Conservation (phyloP, 116 monocot species). For the Posidonia oceanica region DNA sequence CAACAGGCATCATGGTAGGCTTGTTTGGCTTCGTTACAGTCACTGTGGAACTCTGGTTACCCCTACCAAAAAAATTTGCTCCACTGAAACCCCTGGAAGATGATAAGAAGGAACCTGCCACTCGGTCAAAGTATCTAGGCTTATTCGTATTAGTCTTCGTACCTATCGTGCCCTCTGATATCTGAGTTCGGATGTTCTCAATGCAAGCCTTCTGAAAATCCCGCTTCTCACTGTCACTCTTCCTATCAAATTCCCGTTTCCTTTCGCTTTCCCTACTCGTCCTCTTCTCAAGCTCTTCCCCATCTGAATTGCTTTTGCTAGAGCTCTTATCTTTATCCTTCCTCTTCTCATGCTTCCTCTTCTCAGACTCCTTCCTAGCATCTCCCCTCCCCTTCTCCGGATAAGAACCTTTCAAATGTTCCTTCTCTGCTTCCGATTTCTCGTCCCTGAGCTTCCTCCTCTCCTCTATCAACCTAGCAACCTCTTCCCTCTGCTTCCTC, state of each 20-base stretch:
- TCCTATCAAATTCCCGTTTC: conserved; percentile 62
- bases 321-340: conserved; percentile 68
- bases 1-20: conserved; percentile 9
- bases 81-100: conserved; percentile 56
- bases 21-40: conserved; percentile 34
- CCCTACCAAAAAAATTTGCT: conserved; percentile 51
- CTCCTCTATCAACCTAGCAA: conserved; percentile 82
- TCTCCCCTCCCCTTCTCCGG: conserved; percentile 39
- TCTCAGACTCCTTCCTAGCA: conserved; percentile 39
- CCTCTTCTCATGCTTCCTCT: conserved; percentile 49
- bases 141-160: conserved; percentile 22
- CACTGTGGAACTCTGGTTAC: conserved; percentile 26
- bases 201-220: conserved; percentile 22
- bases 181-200: conserved; percentile 26
- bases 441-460: conserved; percentile 72
- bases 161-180: conserved; percentile 15
- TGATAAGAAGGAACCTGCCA: conserved; percentile 51
- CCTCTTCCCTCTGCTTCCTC: conserved; percentile 90
- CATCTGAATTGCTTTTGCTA: conserved; percentile 84
- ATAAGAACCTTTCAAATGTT: conserved; percentile 14
- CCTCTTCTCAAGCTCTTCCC: conserved; percentile 59
- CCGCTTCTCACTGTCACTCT: conserved; percentile 38
- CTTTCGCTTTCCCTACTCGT: conserved; percentile 45
- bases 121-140: conserved; percentile 55
- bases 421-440: conserved; percentile 59